Conservation (phyloP, 179 eudicot genomes). For the Camellia oleifera region DNA sequence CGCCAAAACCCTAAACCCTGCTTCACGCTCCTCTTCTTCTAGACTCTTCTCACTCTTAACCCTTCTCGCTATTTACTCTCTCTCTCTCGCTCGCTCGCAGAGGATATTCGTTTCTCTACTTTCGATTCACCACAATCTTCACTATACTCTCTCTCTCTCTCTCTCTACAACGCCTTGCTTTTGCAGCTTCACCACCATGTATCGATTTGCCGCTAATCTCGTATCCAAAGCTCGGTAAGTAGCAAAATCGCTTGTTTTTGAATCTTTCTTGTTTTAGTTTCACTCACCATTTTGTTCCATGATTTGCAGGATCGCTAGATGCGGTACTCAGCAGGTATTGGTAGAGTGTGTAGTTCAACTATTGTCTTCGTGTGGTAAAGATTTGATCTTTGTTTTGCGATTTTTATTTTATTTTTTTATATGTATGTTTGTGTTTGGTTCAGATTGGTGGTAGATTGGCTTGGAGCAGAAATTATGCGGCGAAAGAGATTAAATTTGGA, state of each 20-base stretch:
- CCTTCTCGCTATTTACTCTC: too few relatives aligned
- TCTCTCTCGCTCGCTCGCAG: background rate
- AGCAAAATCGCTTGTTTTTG: background rate
- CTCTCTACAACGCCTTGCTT: background rate
- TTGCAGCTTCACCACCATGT: constrained; percentile 14
- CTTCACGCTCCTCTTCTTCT: constrained; percentile 4
- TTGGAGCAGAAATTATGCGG: constrained; percentile 80
- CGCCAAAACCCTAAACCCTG: constrained; percentile 35
- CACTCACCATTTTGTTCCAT: background rate
- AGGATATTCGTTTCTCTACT: too few relatives aligned
- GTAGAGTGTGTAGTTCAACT: background rate
- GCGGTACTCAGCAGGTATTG: constrained; percentile 27
- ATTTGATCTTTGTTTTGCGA: background rate
- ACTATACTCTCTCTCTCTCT: background rate
- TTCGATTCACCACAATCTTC: background rate
- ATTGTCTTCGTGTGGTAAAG: background rate
- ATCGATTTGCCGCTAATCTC: constrained; percentile 29
- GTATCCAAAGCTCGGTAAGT: constrained; percentile 36
- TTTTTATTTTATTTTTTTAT: background rate
- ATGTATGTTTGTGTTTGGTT: background rate
- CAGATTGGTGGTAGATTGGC: constrained; percentile 47
- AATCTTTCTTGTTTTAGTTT: background rate
- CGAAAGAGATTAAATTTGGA: constrained; percentile 76
- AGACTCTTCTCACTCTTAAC: constrained; percentile 13
- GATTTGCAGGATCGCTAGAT: constrained; percentile 30